phyloP scores from a whole-genome alignment of 108 stramenopile species.

The Schizochytrium sp. region DNA sequence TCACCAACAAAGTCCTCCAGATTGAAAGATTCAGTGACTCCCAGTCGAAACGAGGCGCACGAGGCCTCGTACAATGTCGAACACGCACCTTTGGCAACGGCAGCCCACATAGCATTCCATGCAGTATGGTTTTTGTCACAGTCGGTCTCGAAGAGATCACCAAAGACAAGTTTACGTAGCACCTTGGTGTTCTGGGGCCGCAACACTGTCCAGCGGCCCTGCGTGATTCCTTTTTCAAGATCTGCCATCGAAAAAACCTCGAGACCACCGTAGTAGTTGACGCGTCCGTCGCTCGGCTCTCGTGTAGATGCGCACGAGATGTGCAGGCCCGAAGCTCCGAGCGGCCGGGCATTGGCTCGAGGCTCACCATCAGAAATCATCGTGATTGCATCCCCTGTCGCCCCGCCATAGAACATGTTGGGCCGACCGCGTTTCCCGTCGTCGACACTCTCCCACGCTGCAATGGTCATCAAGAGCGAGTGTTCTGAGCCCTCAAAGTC shows the following conservation, averaged over 20 bases:
- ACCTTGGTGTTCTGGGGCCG: background rate
- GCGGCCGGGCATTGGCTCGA: no score
- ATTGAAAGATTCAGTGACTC: background rate
- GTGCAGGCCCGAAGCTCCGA: no score
- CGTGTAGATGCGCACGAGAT: no score
- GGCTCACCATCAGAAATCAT: no score
- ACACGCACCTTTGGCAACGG: background rate
- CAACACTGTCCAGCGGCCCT: background rate
- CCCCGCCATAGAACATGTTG: no score
- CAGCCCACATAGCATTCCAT: background rate
- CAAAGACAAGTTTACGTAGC: background rate
- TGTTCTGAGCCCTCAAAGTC: no score
- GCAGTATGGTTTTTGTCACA: background rate
- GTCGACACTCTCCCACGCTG: no score
- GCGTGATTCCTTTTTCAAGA: background rate
- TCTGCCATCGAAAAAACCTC: background rate
- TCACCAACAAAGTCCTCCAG: no score
- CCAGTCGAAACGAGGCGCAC: background rate
- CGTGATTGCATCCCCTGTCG: no score
- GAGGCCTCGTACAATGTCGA: background rate
- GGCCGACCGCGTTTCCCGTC: no score
- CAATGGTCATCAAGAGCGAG: no score
- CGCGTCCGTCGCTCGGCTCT: background rate
- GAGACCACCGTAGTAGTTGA: background rate
- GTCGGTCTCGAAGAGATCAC: background rate